These are phyloP conservation scores for Effrenium voratum DNA, from an alignment of 73 alveolate genomes.

Conservation along the genomic window DNA sequence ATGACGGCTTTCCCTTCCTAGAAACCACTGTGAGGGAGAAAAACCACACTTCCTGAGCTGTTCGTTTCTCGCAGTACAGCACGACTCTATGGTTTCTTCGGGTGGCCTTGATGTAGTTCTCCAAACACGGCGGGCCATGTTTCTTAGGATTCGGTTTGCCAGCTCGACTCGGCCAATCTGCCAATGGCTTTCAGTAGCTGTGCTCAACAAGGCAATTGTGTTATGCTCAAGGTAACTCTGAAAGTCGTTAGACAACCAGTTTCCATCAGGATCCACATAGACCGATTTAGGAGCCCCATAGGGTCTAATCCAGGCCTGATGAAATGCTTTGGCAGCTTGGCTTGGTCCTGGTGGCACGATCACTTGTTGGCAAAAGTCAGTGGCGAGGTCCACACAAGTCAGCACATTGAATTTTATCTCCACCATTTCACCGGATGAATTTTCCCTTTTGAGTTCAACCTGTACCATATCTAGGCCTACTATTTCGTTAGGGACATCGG, in stretches of 20 bases:
- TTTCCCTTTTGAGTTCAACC: neutral
- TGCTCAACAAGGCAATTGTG: neutral
- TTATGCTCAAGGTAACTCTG: neutral
- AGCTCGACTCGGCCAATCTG: slow-evolving; percentile 34
- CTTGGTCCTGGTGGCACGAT: neutral
- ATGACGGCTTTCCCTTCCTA: neutral
- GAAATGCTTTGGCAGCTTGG: neutral
- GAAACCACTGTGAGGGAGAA: slow-evolving; percentile 32
- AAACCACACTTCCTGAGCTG: neutral
- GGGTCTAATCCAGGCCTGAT: slow-evolving; percentile 13
- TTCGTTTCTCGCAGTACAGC: neutral
- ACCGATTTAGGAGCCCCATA: slow-evolving; percentile 12
- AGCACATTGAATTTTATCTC: neutral
- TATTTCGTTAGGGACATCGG: neutral
- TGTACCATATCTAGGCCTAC: slow-evolving; percentile 11
- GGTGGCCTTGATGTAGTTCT: neutral
- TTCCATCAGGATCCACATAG: neutral
- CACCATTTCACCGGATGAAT: neutral
- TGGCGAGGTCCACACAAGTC: neutral
- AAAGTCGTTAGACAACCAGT: neutral
- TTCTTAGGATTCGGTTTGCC: neutral
- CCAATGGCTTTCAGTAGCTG: slow-evolving; percentile 43
- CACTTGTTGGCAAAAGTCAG: slow-evolving; percentile 31
- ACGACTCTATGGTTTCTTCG: slow-evolving; percentile 5
- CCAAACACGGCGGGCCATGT: slow-evolving; percentile 48